A percentile compares a stretch with the other conserved stretches of the same genome.
These are phyloP conservation scores for Sphenostylis stenocarpa DNA, from an alignment of 306 rosid species.

Conservation along the genomic window DNA sequence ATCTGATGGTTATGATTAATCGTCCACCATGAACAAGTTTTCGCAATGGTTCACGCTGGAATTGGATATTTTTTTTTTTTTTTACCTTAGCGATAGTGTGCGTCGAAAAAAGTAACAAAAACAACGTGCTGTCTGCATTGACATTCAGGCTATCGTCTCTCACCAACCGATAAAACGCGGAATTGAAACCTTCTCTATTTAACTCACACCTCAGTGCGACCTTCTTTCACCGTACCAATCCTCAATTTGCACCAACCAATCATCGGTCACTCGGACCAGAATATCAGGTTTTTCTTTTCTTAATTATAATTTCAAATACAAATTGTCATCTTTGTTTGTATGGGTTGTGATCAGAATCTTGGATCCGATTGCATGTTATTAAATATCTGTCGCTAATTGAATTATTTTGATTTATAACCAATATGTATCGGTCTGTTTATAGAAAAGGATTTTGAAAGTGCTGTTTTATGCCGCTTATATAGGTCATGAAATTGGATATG, in stretches of 20 bases:
- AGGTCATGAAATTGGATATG: not conserved
- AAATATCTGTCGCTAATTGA: not conserved
- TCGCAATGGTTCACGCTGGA: no score
- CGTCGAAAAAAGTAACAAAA: not conserved
- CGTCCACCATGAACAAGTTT: no score
- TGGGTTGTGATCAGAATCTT: conserved; percentile 10
- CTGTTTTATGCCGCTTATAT: not conserved
- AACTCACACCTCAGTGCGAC: conserved; percentile 1
- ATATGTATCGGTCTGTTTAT: not conserved
- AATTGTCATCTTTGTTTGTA: not conserved
- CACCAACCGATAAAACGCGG: conserved; percentile 17
- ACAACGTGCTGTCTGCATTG: conserved; percentile 8
- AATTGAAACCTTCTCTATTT: conserved; percentile 9
- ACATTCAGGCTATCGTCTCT: conserved; percentile 1
- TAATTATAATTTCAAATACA: not conserved
- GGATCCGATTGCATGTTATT: conserved; percentile 23
- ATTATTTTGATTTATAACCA: not conserved
- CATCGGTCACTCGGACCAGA: not conserved
- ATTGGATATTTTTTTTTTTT: no score
- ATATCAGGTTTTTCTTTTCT: not conserved
- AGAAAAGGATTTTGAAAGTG: conserved; percentile 12
- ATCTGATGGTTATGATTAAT: no score
- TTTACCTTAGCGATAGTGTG: not conserved
- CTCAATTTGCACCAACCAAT: not conserved
- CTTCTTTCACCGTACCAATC: not conserved